phyloP scores from a whole-genome alignment of 2,329 filamentous ascomycete species.

The Cercospora berteroae region DNA sequence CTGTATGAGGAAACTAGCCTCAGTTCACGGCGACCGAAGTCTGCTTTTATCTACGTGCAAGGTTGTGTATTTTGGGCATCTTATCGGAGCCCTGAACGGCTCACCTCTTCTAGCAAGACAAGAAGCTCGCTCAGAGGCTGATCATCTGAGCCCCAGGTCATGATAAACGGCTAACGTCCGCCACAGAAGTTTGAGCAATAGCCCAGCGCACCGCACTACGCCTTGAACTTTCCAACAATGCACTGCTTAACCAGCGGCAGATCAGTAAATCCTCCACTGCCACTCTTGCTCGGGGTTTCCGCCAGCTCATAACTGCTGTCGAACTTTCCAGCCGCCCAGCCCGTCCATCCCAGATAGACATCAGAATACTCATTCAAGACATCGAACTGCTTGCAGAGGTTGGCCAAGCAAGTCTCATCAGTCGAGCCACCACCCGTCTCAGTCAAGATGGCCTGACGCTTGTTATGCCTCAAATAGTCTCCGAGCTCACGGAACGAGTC shows the following conservation, averaged over 20 bases:
- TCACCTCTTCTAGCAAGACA: not conserved
- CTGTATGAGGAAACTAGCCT: not conserved
- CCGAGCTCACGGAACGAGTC: slow-evolving; percentile 39
- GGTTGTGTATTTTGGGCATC: not conserved
- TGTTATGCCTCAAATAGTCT: slow-evolving; percentile 40
- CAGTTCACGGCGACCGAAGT: not conserved
- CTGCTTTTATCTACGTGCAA: not conserved
- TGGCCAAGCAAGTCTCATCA: slow-evolving; percentile 37
- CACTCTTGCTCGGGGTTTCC: slow-evolving; percentile 31
- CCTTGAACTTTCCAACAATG: slow-evolving; percentile 33
- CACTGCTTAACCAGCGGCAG: slow-evolving; percentile 31
- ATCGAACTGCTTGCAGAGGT: slow-evolving; percentile 38
- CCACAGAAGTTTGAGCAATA: not conserved
- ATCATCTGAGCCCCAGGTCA: not conserved
- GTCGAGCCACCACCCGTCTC: slow-evolving; percentile 44
- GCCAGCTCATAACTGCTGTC: slow-evolving; percentile 32
- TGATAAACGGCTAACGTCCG: not conserved
- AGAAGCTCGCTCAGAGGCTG: not conserved
- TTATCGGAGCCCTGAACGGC: not conserved
- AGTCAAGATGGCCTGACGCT: slow-evolving; percentile 41
- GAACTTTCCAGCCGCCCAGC: slow-evolving; percentile 38
- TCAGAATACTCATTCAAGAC: slow-evolving; percentile 34
- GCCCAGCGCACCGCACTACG: not conserved
- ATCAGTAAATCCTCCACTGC: slow-evolving; percentile 28
- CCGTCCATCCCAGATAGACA: slow-evolving; percentile 37